phyloP scores from a whole-genome alignment of 108 stramenopile species.

The Aurantiochytrium sp. region DNA sequence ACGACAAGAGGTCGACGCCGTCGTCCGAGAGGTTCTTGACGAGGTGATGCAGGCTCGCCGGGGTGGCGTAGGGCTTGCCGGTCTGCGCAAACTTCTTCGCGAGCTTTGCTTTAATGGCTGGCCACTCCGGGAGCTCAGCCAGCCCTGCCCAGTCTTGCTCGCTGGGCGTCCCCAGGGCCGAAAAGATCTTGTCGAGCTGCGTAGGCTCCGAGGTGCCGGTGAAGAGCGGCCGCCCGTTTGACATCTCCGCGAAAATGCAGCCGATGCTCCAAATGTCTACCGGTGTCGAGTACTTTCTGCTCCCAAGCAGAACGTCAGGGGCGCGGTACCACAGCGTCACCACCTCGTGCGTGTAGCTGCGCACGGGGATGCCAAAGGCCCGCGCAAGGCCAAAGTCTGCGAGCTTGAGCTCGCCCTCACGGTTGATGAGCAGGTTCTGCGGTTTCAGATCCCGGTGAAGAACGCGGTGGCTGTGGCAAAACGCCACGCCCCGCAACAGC shows the following conservation, averaged over 20 bases:
- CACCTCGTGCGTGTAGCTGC: constrained; percentile 79
- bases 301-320: constrained; percentile 86
- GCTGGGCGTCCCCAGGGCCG: constrained; percentile 75
- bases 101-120: neutral
- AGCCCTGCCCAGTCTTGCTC: constrained; percentile 64
- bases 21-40: constrained; percentile 73
- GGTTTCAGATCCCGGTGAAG: constrained; percentile 71
- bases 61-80: constrained; percentile 73
- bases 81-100: constrained; percentile 65
- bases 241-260: constrained; percentile 89
- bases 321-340: constrained; percentile 94
- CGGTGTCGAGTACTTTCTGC: constrained; percentile 70
- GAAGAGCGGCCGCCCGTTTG: constrained; percentile 70
- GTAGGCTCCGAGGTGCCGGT: constrained; percentile 71
- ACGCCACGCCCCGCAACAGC: constrained; percentile 91
- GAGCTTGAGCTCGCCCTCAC: constrained; percentile 39
- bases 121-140: constrained; percentile 74
- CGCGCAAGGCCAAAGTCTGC: constrained; percentile 81
- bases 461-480: constrained; percentile 96
- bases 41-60: constrained; percentile 68
- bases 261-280: constrained; percentile 96
- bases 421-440: constrained; percentile 40
- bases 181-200: constrained; percentile 76
- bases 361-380: constrained; percentile 51
- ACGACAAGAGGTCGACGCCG: constrained; percentile 74